phyloP scores from a whole-genome alignment of 495 filamentous ascomycete species.

The Echria macrotheca region DNA sequence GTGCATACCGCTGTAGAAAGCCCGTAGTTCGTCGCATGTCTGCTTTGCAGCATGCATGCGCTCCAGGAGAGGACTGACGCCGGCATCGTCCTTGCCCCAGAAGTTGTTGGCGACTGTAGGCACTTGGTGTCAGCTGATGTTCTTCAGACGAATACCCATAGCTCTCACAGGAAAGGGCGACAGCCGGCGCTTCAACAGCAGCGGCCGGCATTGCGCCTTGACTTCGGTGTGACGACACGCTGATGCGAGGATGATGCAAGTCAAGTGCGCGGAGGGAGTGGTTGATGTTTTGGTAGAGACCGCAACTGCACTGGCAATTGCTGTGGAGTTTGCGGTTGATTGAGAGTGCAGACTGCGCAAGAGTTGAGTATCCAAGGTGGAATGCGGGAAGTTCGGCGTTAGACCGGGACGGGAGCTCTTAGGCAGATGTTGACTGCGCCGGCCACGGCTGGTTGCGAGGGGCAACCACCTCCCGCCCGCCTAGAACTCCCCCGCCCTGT shows the following conservation, averaged over 20 bases:
- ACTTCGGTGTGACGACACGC: neutral
- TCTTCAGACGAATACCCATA: neutral
- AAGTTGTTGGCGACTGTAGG: slow-evolving; percentile 99
- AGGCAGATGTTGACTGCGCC: slow-evolving; percentile 4
- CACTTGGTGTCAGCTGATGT: neutral
- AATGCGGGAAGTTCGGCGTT: slow-evolving; percentile 5
- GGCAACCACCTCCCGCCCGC: slow-evolving; percentile 4
- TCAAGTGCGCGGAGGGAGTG: neutral
- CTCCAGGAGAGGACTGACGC: slow-evolving; percentile 84
- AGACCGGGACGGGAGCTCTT: slow-evolving; percentile 9
- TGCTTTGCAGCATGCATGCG: slow-evolving; percentile 95
- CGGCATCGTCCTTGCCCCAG: slow-evolving; percentile 99
- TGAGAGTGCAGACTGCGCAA: neutral
- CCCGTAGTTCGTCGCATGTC: slow-evolving; percentile 89
- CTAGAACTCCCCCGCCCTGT: neutral
- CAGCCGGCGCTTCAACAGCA: slow-evolving; percentile 35
- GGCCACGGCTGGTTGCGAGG: slow-evolving; percentile 4
- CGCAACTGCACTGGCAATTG: neutral
- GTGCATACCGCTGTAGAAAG: slow-evolving; percentile 81
- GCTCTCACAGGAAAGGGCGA: slow-evolving; percentile 41
- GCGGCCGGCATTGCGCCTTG: slow-evolving; percentile 29
- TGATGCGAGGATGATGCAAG: neutral
- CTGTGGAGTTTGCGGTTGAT: neutral
- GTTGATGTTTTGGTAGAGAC: neutral
- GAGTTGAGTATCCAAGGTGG: neutral